A percentile compares a stretch with the other conserved stretches of the same genome.
These are phyloP conservation scores for Penicillium sp. DNA, from an alignment of 2,329 filamentous ascomycete genomes.

Conservation along the genomic window DNA sequence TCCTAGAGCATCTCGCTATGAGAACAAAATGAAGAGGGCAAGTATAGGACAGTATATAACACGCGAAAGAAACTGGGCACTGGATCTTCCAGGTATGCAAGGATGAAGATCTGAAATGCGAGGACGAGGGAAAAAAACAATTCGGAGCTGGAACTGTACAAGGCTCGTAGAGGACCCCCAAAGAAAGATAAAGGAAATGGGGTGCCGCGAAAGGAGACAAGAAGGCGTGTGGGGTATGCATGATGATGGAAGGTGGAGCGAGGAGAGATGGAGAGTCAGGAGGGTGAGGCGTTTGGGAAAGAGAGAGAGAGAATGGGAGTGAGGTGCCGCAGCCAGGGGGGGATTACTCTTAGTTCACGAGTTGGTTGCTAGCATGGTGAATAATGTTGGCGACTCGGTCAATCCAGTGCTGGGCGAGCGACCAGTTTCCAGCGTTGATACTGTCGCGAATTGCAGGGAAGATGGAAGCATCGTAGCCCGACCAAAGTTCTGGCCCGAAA, in stretches of 20 bases:
- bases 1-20: constrained; percentile 3
- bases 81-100: constrained; percentile 21
- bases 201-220: constrained; percentile 4
- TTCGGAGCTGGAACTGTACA: constrained; percentile 26
- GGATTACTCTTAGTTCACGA: constrained; percentile 42
- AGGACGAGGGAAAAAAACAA: constrained; percentile 7
- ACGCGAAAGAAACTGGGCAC: neutral
- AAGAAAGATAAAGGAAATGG: neutral
- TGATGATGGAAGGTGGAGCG: neutral
- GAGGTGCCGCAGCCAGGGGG: neutral
- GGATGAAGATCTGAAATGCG: constrained; percentile 10
- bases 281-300: constrained; percentile 1
- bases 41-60: constrained; percentile 6
- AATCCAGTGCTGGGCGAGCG: constrained; percentile 67
- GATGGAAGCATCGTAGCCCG: constrained; percentile 66
- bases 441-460: constrained; percentile 88
- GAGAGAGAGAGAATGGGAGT: neutral
- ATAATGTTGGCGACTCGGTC: constrained; percentile 73
- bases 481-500: constrained; percentile 81
- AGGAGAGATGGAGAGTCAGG: constrained; percentile 1
- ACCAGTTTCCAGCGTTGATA: constrained; percentile 72
- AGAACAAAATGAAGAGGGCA: neutral
- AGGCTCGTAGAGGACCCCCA: constrained; percentile 15
- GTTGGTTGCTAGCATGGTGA: constrained; percentile 59
- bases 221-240: constrained; percentile 17